Base-by-base conservation (phyloP, 768 basidiomycete genomes). In the Coprinopsis sp. region DNA sequence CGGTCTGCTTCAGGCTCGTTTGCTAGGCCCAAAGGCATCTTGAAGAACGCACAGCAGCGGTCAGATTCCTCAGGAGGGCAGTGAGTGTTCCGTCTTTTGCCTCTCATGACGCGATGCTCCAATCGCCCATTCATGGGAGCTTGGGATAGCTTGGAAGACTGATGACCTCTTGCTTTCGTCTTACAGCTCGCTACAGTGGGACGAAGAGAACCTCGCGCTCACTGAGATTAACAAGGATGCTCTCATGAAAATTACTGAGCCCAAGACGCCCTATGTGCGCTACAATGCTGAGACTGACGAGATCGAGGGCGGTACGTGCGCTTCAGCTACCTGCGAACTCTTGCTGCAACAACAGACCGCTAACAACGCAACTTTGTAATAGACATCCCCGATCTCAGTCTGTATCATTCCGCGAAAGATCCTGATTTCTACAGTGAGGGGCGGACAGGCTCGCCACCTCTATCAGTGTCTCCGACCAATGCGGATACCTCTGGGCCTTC, bases 191-290 rank as follows among this genome's bases (percentile, higher is more conserved):
- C 60, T 96, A 58, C 88, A 90, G 60, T 97, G 93, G 93, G 94
- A 97, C 60, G 93, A 97, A 59, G 89, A 82, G 62, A 97, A 96
- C 61, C 74, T 97, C 28, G 89, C 90, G 21, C 65, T 89, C 58
- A 96, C 93, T 1, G 93, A 97, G 66, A 83, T 91, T 54, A 82
- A 87, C 74, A 95, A 95, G 66, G 92, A 95, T 59, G 93, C 90
- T 53, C 71, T 92, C 60, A 97, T 96, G 93, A 97, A 96, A 79
- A 97, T 97, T 59, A 92, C 90, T 2, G 93, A 97, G 59, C 93
- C 93, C 44, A 97, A 97, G 77, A 97, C 93, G 8, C 93, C 93
- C 2, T 97, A 88, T 65, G 93, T 97, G 44, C 75, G 91, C 54
- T 94, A 92, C 65, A 87, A 92, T 57, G 77, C 89, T 2, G 84